A percentile compares a stretch with the other conserved stretches of the same genome.
phyloP scores from a whole-genome alignment of 2,329 filamentous ascomycete genomes.

The Pseudogymnoascus sp. region DNA sequence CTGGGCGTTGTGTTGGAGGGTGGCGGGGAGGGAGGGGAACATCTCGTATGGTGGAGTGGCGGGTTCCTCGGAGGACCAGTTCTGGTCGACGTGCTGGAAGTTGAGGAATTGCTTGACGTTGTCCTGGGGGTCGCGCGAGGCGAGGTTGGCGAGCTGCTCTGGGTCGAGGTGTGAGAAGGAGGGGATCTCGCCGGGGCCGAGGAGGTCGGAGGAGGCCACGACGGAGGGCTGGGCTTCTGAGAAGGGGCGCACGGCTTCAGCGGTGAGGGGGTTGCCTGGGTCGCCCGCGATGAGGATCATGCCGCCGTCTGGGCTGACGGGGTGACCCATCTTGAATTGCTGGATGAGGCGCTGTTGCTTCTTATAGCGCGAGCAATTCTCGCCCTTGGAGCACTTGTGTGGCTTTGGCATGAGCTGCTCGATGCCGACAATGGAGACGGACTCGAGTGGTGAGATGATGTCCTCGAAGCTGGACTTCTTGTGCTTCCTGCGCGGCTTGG shows the following conservation, averaged over 20 bases:
- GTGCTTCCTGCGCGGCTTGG: slow-evolving; percentile 21
- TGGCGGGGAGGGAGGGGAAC: no score
- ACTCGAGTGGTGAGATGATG: slow-evolving; percentile 68
- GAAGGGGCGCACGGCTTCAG: slow-evolving; percentile 51
- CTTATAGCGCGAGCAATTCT: slow-evolving; percentile 73
- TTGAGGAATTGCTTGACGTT: slow-evolving; percentile 86
- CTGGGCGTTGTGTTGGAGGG: no score
- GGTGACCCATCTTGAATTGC: slow-evolving; percentile 66
- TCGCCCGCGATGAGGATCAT: slow-evolving; percentile 71
- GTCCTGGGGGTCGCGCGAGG: slow-evolving; percentile 75
- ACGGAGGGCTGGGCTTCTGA: slow-evolving; percentile 74
- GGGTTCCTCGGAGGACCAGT: slow-evolving; percentile 46
- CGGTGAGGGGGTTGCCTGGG: slow-evolving; percentile 66
- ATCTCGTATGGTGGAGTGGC: slow-evolving; percentile 63
- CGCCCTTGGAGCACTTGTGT: slow-evolving; percentile 78
- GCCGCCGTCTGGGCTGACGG: slow-evolving; percentile 51
- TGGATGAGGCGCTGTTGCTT: slow-evolving; percentile 72
- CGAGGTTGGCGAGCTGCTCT: slow-evolving; percentile 59
- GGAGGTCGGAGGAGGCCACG: slow-evolving; percentile 82
- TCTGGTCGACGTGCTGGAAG: slow-evolving; percentile 58
- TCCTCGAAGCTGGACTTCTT: slow-evolving; percentile 41
- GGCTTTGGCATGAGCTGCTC: slow-evolving; percentile 80
- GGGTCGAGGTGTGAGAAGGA: slow-evolving; percentile 65
- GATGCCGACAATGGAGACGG: slow-evolving; percentile 84
- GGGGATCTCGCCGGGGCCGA: slow-evolving; percentile 60